Conservation (phyloP, 2,329 filamentous ascomycete species). For the Trichoderma sp. region DNA sequence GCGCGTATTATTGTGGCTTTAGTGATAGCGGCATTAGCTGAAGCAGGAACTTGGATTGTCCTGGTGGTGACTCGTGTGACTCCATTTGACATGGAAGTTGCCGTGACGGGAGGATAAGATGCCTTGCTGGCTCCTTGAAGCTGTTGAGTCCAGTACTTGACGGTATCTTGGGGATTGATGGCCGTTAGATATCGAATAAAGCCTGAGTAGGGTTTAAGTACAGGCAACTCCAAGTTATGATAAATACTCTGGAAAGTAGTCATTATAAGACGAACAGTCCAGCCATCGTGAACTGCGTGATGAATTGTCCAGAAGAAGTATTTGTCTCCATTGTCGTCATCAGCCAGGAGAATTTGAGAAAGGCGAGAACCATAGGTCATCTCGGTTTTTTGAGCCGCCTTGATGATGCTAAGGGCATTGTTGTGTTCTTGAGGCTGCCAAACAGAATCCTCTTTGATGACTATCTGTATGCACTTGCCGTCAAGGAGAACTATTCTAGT, state of each 20-base stretch:
- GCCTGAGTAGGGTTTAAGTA: neutral
- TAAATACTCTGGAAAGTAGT: slow-evolving; percentile 20
- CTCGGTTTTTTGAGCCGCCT: neutral
- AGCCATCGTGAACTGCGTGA: slow-evolving; percentile 33
- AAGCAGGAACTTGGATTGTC: neutral
- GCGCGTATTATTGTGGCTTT: slow-evolving; percentile 23
- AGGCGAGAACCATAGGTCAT: slow-evolving; percentile 17
- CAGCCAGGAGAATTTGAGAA: neutral
- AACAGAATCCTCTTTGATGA: neutral
- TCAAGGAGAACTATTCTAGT: slow-evolving; percentile 21
- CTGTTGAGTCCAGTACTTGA: slow-evolving; percentile 8
- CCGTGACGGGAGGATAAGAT: neutral
- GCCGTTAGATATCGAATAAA: neutral
- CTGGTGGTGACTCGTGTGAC: neutral
- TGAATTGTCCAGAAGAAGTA: slow-evolving; percentile 30
- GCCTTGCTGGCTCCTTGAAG: neutral
- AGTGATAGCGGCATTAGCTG: neutral
- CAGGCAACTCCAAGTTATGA: neutral
- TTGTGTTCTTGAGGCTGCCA: neutral
- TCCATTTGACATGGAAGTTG: neutral
- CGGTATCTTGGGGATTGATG: neutral
- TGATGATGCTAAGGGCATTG: neutral
- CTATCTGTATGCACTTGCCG: neutral
- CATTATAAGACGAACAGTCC: slow-evolving; percentile 26
- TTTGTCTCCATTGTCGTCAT: neutral